These are phyloP conservation scores for Raphanus hybrid DNA, from an alignment of 441 rosid genomes.

Conservation along the genomic window DNA sequence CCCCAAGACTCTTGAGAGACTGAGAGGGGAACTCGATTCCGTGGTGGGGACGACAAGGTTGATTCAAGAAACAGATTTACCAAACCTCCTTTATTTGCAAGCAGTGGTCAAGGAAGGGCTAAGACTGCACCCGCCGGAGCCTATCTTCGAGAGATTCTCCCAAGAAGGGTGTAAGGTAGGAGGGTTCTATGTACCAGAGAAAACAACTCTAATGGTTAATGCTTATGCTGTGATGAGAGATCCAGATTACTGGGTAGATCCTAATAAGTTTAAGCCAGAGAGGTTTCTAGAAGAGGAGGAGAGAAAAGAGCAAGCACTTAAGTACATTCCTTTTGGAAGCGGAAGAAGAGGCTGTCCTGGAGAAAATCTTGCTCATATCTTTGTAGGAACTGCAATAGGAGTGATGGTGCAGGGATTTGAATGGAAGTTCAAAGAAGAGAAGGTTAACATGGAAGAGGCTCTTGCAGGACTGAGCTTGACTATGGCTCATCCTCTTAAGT, in stretches of 20 bases:
- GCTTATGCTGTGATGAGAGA: slow-evolving; percentile 13
- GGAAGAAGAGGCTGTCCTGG: slow-evolving; percentile 37
- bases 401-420: slow-evolving; percentile 34
- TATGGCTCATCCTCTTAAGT: slow-evolving; percentile 33
- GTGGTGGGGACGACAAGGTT: background rate
- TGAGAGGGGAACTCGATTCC: background rate
- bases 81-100: slow-evolving; percentile 23
- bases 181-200: slow-evolving; percentile 1
- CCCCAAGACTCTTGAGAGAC: background rate
- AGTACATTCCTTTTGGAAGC: slow-evolving; percentile 24
- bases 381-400: slow-evolving; percentile 19
- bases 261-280: slow-evolving; percentile 15
- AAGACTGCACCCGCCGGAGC: slow-evolving; percentile 11
- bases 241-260: background rate
- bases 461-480: slow-evolving; percentile 7
- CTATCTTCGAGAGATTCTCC: slow-evolving; percentile 4
- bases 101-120: slow-evolving; percentile 28
- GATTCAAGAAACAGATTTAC: slow-evolving; percentile 23
- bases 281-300: slow-evolving; percentile 12
- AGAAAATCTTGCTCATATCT: slow-evolving; percentile 11
- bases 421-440: slow-evolving; percentile 26
- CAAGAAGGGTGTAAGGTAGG: slow-evolving; percentile 11
- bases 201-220: background rate
- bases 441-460: slow-evolving; percentile 30
- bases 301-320: slow-evolving; percentile 5